Percentiles rank a stretch among this genome's conserved stretches.
Evolutionary conservation across 306 rosid species (phyloP).

Genomic region (Ochetophila trinervis): DNA sequence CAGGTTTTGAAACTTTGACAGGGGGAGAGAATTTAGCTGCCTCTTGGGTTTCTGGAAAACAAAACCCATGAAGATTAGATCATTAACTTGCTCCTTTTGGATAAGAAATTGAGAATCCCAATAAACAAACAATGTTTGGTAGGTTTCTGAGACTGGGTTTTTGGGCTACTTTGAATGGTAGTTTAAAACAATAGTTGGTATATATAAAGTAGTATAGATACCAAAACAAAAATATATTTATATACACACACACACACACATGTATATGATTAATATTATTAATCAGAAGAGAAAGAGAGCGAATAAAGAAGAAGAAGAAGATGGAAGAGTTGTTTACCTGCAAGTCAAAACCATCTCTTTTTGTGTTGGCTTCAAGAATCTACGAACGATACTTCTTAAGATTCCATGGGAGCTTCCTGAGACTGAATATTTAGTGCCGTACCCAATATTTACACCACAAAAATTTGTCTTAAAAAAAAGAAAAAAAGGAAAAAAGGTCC

Average conservation of each 20-base stretch:
- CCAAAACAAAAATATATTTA: not conserved
- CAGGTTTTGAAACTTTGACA: constrained; percentile 9
- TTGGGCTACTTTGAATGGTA: constrained; percentile 1
- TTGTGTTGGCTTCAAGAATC: constrained; percentile 22
- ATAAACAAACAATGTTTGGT: not conserved
- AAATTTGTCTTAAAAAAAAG: too few relatives aligned
- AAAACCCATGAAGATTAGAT: constrained; percentile 11
- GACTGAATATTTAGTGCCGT: too few relatives aligned
- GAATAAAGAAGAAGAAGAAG: not conserved
- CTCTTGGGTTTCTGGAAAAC: not conserved
- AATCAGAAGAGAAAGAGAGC: not conserved
- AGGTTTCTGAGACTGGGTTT: not conserved
- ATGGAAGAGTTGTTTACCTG: constrained; percentile 12
- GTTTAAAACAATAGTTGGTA: not conserved
- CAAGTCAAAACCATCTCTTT: constrained; percentile 30
- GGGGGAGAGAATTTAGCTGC: not conserved
- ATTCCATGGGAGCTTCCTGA: constrained; percentile 3
- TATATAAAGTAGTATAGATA: constrained; percentile 1
- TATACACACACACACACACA: not conserved
- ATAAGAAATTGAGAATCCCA: not conserved
- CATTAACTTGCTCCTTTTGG: not conserved
- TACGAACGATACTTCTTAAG: constrained; percentile 16
- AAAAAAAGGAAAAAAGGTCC: too few relatives aligned
- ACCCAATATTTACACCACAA: too few relatives aligned
- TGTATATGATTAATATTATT: not conserved